Evolutionary conservation across 768 basidiomycete genomes (phyloP), one percentile per base, ranked within the genome.

Genomic region (Lentinus tigrinus): DNA sequence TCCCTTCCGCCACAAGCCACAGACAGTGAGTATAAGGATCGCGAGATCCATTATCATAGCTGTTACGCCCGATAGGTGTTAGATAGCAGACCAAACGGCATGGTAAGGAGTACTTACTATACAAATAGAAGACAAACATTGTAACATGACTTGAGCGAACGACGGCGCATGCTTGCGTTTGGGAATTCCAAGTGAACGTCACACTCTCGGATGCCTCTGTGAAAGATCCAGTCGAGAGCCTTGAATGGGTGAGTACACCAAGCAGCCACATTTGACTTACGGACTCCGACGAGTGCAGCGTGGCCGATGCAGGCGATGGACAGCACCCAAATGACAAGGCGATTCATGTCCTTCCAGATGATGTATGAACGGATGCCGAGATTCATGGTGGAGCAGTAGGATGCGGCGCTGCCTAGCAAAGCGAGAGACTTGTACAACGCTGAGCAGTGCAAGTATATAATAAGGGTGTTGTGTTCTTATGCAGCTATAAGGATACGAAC

Each of bases 91-190:
- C 1, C 13, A 10, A 27, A 19, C 9, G 10, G 9, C 23, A 23
- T 3, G 31, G 6, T n/a, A 17, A 11, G n/a, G 4, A 23, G 13
- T 39, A 60, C 59, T 4, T 16, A 56, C 59, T 60, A 49, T 60
- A 60, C 8, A 55, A n/a, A 27, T 60, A 60, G 54, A 60, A 60
- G 24, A 50, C 26, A 34, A 60, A 55, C 59, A 60, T 55, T 6
- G 54, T 52, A 19, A 56, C 11, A 21, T 55, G 46, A 37, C 54
- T 60, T 10, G 59, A 52, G 9, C 27, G 47, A 4, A 52, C 27
- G 11, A 60, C 50, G 2, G 36, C 21, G 23, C 54, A 60, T 4
- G 54, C 34, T 1, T 28, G 24, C 14, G 40, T 4, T 16, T 46
- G 17, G 1, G 23, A 8, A 19, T 44, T 24, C 49, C 52, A 56